Base-by-base conservation (phyloP, 306 rosid species). In the Glycyrrhiza uralensis region DNA sequence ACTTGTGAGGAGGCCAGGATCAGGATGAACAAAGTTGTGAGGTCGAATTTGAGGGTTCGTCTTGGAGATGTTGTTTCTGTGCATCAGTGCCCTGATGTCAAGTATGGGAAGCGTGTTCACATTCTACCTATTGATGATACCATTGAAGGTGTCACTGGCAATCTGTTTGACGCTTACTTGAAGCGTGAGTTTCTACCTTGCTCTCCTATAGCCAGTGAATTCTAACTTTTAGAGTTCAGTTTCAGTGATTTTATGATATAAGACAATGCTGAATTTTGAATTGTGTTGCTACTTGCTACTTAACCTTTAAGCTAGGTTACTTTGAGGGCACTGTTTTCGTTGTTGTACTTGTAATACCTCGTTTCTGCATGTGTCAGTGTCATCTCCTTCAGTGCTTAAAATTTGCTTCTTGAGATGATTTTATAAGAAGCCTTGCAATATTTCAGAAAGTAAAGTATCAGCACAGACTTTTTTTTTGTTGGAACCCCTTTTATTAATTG, bases 61-160 rank as follows among this genome's bases (percentile, higher is more conserved):
- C 85, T 85, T 44, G 89, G 87, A 3, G 89, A 85, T 76, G 87
- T 82, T 47, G 85, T 85, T 36, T 82, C 89, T 50, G 83, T 85
- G 60, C 86, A 85, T 69, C 73, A 80, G 23, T 85, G 85, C 50
- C 38, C 81, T 0, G 89, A 85, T 64, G 85, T 79, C 3, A 76
- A 73, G 80, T 85, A 79, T 79, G 89, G 86, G 49, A 76, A n/a
- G n/a, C n/a, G n/a, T n/a, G n/a, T n/a, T n/a, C n/a, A n/a, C n/a
- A n/a, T n/a, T n/a, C n/a, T n/a, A n/a, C n/a, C n/a, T n/a, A n/a
- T n/a, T n/a, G n/a, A n/a, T n/a, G n/a, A n/a, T n/a, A n/a, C n/a
- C n/a, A 29, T 85, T 1, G 89, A 82, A 82, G 89, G 89, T 13
- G 79, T 85, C 58, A 79, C 89, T 1, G 85, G 77, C 39, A 85